Base-by-base conservation (phyloP, 257 asterid genomes). In the Cinchona pubescens region DNA sequence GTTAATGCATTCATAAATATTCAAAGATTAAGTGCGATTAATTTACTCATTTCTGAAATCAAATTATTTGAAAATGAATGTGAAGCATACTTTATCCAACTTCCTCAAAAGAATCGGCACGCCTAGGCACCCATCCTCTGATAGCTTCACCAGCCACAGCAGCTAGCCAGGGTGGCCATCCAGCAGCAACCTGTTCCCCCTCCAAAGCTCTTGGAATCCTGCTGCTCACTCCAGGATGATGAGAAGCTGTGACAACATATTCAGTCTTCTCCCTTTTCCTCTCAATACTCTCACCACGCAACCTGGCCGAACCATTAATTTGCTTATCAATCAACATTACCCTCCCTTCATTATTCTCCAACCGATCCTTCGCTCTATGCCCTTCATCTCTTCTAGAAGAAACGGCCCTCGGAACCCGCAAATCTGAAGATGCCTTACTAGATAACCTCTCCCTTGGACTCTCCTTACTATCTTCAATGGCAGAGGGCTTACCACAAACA, bases 81-180 rank as follows among this genome's bases (percentile, higher is more conserved):
- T 30, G 15, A 30, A 72, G 62, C 84, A 73, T 86, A 91, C 98
- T 89, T 93, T 93, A 56, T 93, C 98, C 86, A 93, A 80, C 75
- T 91, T 93, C 82, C 82, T 93, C 94, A 67, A 91, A 93, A 32
- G 97, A 91, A 86, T 93, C 98, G 0, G 96, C 97, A 76, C 91
- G 83, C 79, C 97, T 85, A 12, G 98, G 98, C 73, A 93, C 82
- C 98, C 98, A 93, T 75, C 98, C 98, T 81, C 88, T 79, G 70
- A 91, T 93, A 63, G 98, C 98, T 86, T 93, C 97, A 64, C 96
- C 96, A 53, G 98, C 98, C 75, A 91, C 97, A 0, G 96, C 91
- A 61, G 97, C 96, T 77, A 93, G 79, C 98, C 98, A 93, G 29
- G 97, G 90, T 32, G 98, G 98, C 98, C 98, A 93, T 71, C 98